Evolutionary conservation across 2,329 filamentous ascomycete species (phyloP), one percentile per base, ranked within the genome.

Genomic region (Alternaria hordeiaustralica): DNA sequence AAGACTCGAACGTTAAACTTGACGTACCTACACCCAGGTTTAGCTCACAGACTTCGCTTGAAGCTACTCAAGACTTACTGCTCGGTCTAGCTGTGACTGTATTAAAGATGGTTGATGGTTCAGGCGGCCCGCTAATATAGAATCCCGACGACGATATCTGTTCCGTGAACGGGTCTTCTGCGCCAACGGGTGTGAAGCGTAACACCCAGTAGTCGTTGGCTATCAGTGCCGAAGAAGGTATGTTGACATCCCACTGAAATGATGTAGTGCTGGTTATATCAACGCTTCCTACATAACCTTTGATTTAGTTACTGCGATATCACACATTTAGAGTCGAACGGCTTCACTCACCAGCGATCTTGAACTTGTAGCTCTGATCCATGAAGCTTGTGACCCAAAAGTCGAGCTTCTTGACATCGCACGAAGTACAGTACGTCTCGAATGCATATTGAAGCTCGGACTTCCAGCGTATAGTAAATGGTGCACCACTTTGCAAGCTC

Each of bases 361-460:
- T 70, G 25, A 59, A 65, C 4, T 43, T 58, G 53, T 65, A 68
- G 26, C 58, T 60, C 18, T 47, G 51, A 4, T 58, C 55, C 13
- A 55, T 60, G 45, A 63, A 65, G 56, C 61, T 68, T n/a, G 63
- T 68, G 15, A 70, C 54, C 65, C 68, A 70, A 3, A 68, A 58
- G 55, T 70, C 68, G 15, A 70, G 60, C 33, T 63, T 68, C 21
- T 18, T 57, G 46, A 47, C 54, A 60, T 68, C 23, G 36, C 65
- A 68, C 13, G 30, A 63, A 13, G 45, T 49, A 41, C 65, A 70
- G 28, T 66, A 66, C n/a, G 25, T 45, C 23, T 46, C 15, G 26
- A 67, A 68, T 12, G 11, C 18, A 13, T 59, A 28, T 60, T 44
- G 57, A 23, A 67, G 65, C 33, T 26, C 45, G 55, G 60, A 30